Evolutionary conservation across 306 rosid species (phyloP), one percentile per base, ranked within the genome.

Genomic region (Quercus gilva): DNA sequence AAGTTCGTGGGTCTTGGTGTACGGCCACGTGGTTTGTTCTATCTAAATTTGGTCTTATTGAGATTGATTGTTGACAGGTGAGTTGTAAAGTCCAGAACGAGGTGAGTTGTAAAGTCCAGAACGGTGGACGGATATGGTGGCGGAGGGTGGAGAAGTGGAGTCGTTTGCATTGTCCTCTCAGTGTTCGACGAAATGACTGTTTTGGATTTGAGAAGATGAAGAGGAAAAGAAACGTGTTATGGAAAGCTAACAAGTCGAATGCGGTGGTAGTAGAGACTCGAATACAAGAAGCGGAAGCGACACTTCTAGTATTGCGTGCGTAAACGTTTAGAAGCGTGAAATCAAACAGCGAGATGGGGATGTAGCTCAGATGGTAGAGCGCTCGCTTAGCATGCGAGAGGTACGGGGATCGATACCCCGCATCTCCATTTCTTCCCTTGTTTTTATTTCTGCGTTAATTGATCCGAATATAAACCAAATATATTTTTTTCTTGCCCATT

Each of bases 281-380:
- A 37, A 75, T 74, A n/a, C 74, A 78, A 65, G 72, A 28, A 25
- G 84, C 29, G 69, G 53, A 60, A 76, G 87, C 79, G 10, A 37
- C 43, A 1, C 10, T 37, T 6, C 10, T 2, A 37, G 43, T 37
- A 37, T 37, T 37, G 10, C 10, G 2, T 1, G 43, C 0, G 2
- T 37, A 37, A 37, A 37, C 2, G 0, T 37, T 37, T 37, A 37
- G 0, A 37, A 37, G 43, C 43, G 43, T 37, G 43, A 37, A 37
- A 37, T 6, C 2, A 37, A 37, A 1, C 43, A 37, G 43, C 43
- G 6, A 37, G 2, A 37, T 1, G 90, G 94, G 97, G 96, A 90
- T 90, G 94, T 92, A 94, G 96, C 94, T 92, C 94, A 92, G 94
- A 89, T 94, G 96, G 98, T 94, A 91, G 96, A 92, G 98, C 90